Percentiles rank a stretch among this genome's conserved stretches.
Evolutionary conservation across 2,329 filamentous ascomycete genomes (phyloP).

Genomic region (Pyrenochaeta sp.): DNA sequence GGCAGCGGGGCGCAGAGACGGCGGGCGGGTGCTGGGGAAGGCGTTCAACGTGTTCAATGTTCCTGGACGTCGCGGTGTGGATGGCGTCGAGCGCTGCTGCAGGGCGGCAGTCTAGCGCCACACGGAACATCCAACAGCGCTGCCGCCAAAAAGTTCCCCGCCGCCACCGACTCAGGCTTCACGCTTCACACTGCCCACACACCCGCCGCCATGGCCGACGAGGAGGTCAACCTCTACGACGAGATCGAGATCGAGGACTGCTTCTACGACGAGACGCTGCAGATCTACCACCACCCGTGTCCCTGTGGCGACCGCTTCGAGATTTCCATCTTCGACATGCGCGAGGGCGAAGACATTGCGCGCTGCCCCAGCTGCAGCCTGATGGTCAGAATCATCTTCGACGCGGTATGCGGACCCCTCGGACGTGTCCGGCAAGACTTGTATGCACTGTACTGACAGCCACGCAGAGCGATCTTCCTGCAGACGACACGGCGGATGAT

Average conservation of each 20-base stretch:
- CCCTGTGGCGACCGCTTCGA: conserved; percentile 97
- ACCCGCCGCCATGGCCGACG: conserved; percentile 40
- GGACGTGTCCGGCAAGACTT: too few species aligned
- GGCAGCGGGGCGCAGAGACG: conserved; percentile 9
- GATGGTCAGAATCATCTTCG: conserved; percentile 95
- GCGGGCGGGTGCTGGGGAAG: conserved; percentile 6
- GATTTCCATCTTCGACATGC: conserved; percentile 82
- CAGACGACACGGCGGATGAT: conserved; percentile 33
- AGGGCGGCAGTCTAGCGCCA: too few species aligned
- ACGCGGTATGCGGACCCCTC: conserved; percentile 74
- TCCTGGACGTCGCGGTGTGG: conserved; percentile 1
- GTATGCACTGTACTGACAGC: conserved; percentile 8
- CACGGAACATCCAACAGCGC: too few species aligned
- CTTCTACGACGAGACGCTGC: conserved; percentile 90
- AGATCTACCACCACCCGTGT: conserved; percentile 96
- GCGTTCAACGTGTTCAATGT: conserved; percentile 1
- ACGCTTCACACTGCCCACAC: conserved; percentile 1
- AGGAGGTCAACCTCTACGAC: conserved; percentile 78
- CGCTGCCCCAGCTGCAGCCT: conserved; percentile 97
- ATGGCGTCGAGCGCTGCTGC: conserved; percentile 8
- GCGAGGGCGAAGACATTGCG: conserved; percentile 91
- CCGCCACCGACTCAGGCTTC: conserved; percentile 8
- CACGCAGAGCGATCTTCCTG: conserved; percentile 41
- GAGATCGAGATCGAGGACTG: conserved; percentile 96
- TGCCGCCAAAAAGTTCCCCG: conserved; percentile 16